phyloP scores from a whole-genome alignment of 441 rosid species.

The Aleurites moluccanus region DNA sequence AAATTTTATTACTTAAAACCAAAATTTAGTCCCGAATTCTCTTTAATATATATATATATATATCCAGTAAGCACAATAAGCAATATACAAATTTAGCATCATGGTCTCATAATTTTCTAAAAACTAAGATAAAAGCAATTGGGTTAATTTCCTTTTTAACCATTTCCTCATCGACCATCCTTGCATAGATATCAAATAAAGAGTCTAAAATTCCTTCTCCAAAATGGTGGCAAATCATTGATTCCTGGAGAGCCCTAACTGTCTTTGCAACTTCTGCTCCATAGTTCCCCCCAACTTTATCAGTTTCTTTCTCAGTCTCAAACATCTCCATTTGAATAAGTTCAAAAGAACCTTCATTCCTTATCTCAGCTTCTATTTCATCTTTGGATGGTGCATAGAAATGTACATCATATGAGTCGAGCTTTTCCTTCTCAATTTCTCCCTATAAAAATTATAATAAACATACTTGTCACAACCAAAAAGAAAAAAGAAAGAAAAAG shows the following conservation, averaged over 20 bases:
- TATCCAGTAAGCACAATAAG: no score
- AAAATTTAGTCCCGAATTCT: no score
- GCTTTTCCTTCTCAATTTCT: constrained; percentile 54
- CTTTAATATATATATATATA: no score
- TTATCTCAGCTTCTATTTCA: constrained; percentile 60
- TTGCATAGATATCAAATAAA: constrained; percentile 55
- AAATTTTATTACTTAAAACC: no score
- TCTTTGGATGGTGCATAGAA: constrained; percentile 69
- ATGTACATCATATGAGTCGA: constrained; percentile 67
- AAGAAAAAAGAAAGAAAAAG: neutral
- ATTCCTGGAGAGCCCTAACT: constrained; percentile 81
- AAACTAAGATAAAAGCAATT: constrained; percentile 55
- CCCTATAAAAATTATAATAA: constrained; percentile 41
- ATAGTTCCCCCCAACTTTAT: constrained; percentile 36
- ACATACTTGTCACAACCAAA: neutral
- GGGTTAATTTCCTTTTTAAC: constrained; percentile 57
- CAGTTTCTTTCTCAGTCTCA: constrained; percentile 34
- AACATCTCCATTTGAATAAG: constrained; percentile 50
- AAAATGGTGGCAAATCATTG: constrained; percentile 65
- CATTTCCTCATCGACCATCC: constrained; percentile 57
- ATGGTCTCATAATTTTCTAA: constrained; percentile 44
- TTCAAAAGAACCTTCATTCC: constrained; percentile 58
- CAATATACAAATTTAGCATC: neutral
- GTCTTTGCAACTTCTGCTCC: constrained; percentile 63
- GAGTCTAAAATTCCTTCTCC: constrained; percentile 59